Percentiles rank a stretch among this genome's conserved stretches.
These are phyloP conservation scores for Babjeviella inositovora DNA, from an alignment of 805 yeast species.

Conservation along the genomic window DNA sequence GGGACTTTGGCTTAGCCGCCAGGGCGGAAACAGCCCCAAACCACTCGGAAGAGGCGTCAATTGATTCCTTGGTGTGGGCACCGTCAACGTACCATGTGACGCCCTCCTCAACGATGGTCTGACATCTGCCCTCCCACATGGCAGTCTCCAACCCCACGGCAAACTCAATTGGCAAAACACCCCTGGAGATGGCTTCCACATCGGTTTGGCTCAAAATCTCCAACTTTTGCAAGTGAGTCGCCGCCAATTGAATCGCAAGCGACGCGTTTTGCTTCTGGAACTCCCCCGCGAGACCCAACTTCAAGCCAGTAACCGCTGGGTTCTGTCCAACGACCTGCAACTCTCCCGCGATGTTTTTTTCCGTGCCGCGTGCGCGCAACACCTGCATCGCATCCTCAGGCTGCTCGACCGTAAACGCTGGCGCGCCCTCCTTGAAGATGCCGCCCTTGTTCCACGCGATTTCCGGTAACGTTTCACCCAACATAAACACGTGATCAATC, in stretches of 20 bases:
- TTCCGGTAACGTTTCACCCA: constrained; percentile 76
- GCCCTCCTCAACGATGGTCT: constrained; percentile 30
- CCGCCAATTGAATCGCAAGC: constrained; percentile 60
- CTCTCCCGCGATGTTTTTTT: constrained; percentile 25
- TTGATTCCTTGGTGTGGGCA: constrained; percentile 86
- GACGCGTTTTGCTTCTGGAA: constrained; percentile 84
- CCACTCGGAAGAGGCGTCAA: constrained; percentile 76
- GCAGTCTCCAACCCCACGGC: constrained; percentile 47
- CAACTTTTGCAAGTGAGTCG: constrained; percentile 35
- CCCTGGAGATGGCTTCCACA: constrained; percentile 5
- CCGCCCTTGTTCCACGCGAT: constrained; percentile 97
- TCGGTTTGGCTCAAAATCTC: constrained; percentile 18
- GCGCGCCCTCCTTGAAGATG: constrained; percentile 54
- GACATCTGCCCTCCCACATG: constrained; percentile 95
- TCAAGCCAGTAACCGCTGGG: constrained; percentile 14
- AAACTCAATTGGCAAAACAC: constrained; percentile 31
- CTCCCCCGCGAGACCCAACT: constrained; percentile 66
- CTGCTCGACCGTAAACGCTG: constrained; percentile 57
- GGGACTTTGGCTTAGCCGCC: constrained; percentile 14
- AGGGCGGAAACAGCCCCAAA: constrained; percentile 17
- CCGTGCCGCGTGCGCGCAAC: constrained; percentile 51
- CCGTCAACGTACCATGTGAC: constrained; percentile 87
- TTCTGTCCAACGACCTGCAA: constrained; percentile 35
- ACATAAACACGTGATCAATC: constrained; percentile 76
- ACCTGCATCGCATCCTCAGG: constrained; percentile 36